phyloP scores from a whole-genome alignment of 2,329 filamentous ascomycete species.

The Colletotrichum shisoi region DNA sequence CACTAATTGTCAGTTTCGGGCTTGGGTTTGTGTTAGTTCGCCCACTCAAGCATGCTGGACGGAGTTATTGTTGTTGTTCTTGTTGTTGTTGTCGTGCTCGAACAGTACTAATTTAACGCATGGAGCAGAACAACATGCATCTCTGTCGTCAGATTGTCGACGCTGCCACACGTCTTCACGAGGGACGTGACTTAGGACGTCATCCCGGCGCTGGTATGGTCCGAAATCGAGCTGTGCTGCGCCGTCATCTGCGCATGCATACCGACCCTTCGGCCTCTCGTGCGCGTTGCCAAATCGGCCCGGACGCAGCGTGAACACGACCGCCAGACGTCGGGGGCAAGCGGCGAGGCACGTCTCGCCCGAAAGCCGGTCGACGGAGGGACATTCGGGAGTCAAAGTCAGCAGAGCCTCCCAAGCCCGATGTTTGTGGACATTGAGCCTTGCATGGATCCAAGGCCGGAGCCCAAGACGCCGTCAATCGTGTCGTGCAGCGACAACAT shows the following conservation, averaged over 20 bases:
- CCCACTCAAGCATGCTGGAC: too few relatives aligned
- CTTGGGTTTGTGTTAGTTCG: conserved; percentile 32
- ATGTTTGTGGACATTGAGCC: background rate
- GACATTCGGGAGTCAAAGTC: conserved; percentile 24
- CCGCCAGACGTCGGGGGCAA: background rate
- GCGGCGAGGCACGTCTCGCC: background rate
- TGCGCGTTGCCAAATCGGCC: background rate
- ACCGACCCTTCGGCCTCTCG: conserved; percentile 32
- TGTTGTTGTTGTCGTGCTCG: too few relatives aligned
- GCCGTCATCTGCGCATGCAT: conserved; percentile 33
- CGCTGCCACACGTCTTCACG: conserved; percentile 19
- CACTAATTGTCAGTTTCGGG: conserved; percentile 29
- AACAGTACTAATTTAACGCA: conserved; percentile 8
- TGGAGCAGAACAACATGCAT: conserved; percentile 21
- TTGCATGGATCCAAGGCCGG: background rate
- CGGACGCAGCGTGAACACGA: background rate
- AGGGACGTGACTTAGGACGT: conserved; percentile 27
- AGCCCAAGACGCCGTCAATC: conserved; percentile 5
- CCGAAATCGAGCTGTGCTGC: conserved; percentile 27
- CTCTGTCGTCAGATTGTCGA: conserved; percentile 27
- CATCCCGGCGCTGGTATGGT: conserved; percentile 29
- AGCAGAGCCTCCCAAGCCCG: conserved; percentile 19
- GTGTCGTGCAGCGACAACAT: background rate
- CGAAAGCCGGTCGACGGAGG: conserved; percentile 16
- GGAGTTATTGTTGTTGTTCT: too few relatives aligned